A percentile compares a stretch with the other conserved stretches of the same genome.
Evolutionary conservation across 345 rosid genomes (phyloP).

Genomic region (Zanthoxylum bungeanum): DNA sequence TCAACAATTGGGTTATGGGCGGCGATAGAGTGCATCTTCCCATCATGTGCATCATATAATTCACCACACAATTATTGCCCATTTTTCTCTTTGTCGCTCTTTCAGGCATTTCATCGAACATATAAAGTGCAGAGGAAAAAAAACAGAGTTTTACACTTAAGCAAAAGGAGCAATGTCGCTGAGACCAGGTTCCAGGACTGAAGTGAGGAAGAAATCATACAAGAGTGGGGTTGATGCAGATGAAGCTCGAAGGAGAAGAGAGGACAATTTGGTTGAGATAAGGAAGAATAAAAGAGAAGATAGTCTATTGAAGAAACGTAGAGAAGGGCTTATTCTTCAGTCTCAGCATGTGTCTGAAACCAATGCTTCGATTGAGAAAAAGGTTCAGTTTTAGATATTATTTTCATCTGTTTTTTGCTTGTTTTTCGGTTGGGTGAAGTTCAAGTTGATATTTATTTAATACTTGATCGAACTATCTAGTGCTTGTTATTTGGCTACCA

Average conservation of each 20-base stretch:
- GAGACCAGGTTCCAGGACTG: conserved; percentile 34
- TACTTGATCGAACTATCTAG: conserved; percentile 11
- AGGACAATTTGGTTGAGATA: conserved; percentile 52
- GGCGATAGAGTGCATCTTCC: not conserved
- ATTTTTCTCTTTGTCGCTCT: not conserved
- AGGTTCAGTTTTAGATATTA: no score
- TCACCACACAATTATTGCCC: not conserved
- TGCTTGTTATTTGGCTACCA: not conserved
- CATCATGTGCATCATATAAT: conserved; percentile 6
- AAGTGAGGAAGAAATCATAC: conserved; percentile 43
- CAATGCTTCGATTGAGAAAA: conserved; percentile 38
- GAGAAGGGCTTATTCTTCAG: conserved; percentile 46
- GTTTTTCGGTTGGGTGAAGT: conserved; percentile 1
- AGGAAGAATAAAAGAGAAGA: conserved; percentile 48
- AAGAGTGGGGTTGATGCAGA: conserved; percentile 46
- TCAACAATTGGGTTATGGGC: not conserved
- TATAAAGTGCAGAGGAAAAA: not conserved
- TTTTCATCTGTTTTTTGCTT: no score
- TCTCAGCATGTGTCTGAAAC: conserved; percentile 29
- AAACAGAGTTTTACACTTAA: not conserved
- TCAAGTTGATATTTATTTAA: not conserved
- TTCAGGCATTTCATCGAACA: conserved; percentile 15
- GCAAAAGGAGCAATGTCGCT: conserved; percentile 34
- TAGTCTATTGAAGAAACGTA: conserved; percentile 50
- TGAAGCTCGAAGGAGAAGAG: conserved; percentile 49